Evolutionary conservation across 106 monocot species (phyloP).

Genomic region (Apostasia ramifera): DNA sequence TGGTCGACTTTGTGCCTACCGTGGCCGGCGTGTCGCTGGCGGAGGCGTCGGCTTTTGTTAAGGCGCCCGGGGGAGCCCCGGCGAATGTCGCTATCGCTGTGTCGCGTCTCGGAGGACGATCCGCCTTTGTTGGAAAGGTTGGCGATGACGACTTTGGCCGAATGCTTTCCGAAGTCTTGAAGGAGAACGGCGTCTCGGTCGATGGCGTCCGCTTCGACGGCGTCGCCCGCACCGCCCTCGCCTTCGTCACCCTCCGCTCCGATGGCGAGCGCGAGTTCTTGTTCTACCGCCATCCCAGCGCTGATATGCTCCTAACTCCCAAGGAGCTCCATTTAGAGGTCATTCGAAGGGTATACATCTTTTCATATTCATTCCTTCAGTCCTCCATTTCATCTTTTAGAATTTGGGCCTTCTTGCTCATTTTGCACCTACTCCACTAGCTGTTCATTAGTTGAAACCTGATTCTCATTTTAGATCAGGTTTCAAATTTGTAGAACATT

Average conservation of each 20-base stretch:
- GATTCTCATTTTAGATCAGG: not conserved
- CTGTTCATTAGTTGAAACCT: not conserved
- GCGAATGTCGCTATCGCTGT: constrained; percentile 19
- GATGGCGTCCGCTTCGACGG: constrained; percentile 12
- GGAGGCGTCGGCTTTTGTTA: constrained; percentile 8
- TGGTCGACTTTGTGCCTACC: constrained; percentile 17
- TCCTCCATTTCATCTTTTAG: not conserved
- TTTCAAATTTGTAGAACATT: too few relatives aligned
- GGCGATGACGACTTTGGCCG: constrained; percentile 17
- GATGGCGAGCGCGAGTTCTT: constrained; percentile 24
- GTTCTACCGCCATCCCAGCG: constrained; percentile 22
- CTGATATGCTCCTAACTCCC: constrained; percentile 8
- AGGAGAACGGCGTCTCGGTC: constrained; percentile 9
- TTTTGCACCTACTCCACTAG: not conserved
- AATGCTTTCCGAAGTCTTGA: constrained; percentile 9
- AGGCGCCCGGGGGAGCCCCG: constrained; percentile 21
- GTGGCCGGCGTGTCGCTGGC: constrained; percentile 7
- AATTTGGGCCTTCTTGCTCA: not conserved
- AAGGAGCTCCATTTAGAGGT: constrained; percentile 12
- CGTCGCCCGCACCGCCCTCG: constrained; percentile 11
- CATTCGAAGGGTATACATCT: constrained; percentile 9
- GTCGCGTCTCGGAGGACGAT: constrained; percentile 8
- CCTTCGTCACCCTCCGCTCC: constrained; percentile 14
- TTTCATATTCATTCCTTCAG: not conserved
- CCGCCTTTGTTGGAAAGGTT: constrained; percentile 18